Percentiles rank a stretch among this genome's conserved stretches.
Evolutionary conservation across 1,139 yeast genomes (phyloP).

Genomic region (Sugiyamaella pinicola): DNA sequence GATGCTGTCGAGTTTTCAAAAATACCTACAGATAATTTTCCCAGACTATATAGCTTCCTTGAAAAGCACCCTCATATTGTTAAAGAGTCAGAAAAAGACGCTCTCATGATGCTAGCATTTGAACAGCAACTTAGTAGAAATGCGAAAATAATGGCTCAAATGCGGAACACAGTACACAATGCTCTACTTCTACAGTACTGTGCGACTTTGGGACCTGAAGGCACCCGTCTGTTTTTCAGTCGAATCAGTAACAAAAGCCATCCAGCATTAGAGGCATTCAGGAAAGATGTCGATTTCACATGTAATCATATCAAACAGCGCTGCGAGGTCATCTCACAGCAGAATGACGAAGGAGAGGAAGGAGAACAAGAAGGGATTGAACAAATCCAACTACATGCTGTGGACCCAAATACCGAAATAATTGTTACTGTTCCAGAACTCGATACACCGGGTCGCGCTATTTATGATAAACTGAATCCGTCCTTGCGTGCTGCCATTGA

Average conservation of each 20-base stretch:
- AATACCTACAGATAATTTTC: slow-evolving; percentile 53
- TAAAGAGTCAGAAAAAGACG: slow-evolving; percentile 85
- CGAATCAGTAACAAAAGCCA: slow-evolving; percentile 59
- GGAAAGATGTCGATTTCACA: slow-evolving; percentile 72
- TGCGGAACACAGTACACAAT: slow-evolving; percentile 69
- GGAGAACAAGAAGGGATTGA: slow-evolving; percentile 63
- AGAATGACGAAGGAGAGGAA: slow-evolving; percentile 45
- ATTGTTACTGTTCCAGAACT: slow-evolving; percentile 67
- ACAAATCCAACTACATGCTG: slow-evolving; percentile 80
- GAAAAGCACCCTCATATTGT: slow-evolving; percentile 67
- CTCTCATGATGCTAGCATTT: slow-evolving; percentile 89
- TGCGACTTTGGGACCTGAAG: slow-evolving; percentile 57
- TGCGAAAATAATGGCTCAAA: slow-evolving; percentile 45
- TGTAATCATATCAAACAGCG: slow-evolving; percentile 71
- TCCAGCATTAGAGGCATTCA: slow-evolving; percentile 67
- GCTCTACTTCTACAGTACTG: slow-evolving; percentile 80
- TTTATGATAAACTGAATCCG: slow-evolving; percentile 58
- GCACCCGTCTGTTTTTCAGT: slow-evolving; percentile 69
- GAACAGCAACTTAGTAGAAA: slow-evolving; percentile 74
- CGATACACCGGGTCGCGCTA: slow-evolving; percentile 45
- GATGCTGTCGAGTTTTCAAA: slow-evolving; percentile 69
- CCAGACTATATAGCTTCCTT: slow-evolving; percentile 55
- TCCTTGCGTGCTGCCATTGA: slow-evolving; percentile 76
- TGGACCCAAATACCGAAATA: slow-evolving; percentile 81
- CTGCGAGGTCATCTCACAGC: slow-evolving; percentile 64